A percentile compares a stretch with the other conserved stretches of the same genome.
phyloP scores from a whole-genome alignment of 768 basidiomycete species.

The Strobilomyces echinocephalus region DNA sequence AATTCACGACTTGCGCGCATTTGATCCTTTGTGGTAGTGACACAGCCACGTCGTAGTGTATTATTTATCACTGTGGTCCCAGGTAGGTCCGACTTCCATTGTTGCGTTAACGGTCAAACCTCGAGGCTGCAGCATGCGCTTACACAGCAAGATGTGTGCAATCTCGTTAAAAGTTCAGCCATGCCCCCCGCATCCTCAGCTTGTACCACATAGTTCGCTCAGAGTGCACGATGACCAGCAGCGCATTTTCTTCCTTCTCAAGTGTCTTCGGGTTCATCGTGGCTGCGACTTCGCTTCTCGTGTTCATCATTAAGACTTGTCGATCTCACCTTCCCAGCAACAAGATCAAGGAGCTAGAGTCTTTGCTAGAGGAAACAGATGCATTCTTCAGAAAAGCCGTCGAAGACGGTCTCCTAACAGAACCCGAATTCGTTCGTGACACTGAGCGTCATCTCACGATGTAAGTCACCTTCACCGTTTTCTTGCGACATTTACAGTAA shows the following conservation, averaged over 20 bases:
- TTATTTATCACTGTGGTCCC: background rate
- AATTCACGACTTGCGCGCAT: background rate
- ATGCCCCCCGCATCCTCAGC: no score
- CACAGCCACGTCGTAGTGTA: background rate
- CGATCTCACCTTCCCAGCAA: conserved; percentile 6
- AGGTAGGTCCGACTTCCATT: background rate
- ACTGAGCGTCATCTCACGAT: background rate
- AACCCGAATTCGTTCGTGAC: background rate
- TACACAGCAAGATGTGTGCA: conserved; percentile 2
- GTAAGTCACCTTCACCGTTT: background rate
- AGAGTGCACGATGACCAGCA: background rate
- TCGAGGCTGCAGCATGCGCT: background rate
- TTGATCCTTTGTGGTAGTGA: background rate
- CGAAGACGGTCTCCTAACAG: conserved; percentile 3
- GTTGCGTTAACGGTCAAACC: background rate
- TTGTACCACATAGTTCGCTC: no score
- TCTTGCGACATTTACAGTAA: background rate
- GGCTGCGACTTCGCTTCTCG: background rate
- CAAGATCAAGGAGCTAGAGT: conserved; percentile 5
- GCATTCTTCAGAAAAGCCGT: background rate
- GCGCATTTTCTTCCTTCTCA: conserved; percentile 1
- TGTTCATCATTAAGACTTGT: background rate
- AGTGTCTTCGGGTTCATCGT: background rate
- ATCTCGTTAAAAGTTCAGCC: background rate
- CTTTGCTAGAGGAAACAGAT: conserved; percentile 2